Base-by-base conservation (phyloP, 2,329 filamentous ascomycete genomes). In the Diaporthe vaccinii region DNA sequence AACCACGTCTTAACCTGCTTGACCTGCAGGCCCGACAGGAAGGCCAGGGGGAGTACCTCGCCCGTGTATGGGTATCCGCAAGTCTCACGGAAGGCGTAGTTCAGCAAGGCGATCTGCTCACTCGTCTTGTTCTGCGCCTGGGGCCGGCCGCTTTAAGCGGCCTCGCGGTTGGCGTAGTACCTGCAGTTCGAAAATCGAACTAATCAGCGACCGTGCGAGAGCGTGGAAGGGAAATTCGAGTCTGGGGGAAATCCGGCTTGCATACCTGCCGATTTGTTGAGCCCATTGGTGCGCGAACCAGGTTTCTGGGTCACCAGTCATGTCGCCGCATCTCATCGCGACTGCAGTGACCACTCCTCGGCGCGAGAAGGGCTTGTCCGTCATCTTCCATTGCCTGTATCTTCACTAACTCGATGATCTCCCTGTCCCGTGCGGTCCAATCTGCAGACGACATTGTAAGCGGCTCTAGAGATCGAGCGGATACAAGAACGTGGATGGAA, bases 221-320 rank as follows among this genome's bases (percentile, higher is more conserved):
- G 41, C 14, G 6, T 17, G 41, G 46, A 15, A 9, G 9, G 17
- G 20, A 15, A 36, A 36, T 51, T 28, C 1, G 9, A 17, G 49
- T 4, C 7, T 53, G 12, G 1, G 9, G 2, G 49, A 25, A 8
- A 4, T 14, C 28, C n/a, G n/a, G 14, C 9, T 28, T 25, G 22
- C 58, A 17, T 41, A 61, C 58, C 58, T 61, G 36, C 58, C 34
- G 14, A 61, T 61, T 25, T 61, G 58, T 9, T 41, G 58, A 17
- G 34, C 5, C 58, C 58, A 61, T 4, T 61, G 58, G 58, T 3
- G 6, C n/a, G 58, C 58, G 36, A 9, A 41, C 58, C 58, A 61
- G 12, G 58, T n/a, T 9, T 61, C 5, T 0, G n/a, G 36, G 58
- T 41, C n/a, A 25, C 58, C 58, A 2, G 6, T 20, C 4, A 41